These are phyloP conservation scores for Kluyveromyces aestuarii DNA, from an alignment of 805 yeast genomes.

Conservation along the genomic window DNA sequence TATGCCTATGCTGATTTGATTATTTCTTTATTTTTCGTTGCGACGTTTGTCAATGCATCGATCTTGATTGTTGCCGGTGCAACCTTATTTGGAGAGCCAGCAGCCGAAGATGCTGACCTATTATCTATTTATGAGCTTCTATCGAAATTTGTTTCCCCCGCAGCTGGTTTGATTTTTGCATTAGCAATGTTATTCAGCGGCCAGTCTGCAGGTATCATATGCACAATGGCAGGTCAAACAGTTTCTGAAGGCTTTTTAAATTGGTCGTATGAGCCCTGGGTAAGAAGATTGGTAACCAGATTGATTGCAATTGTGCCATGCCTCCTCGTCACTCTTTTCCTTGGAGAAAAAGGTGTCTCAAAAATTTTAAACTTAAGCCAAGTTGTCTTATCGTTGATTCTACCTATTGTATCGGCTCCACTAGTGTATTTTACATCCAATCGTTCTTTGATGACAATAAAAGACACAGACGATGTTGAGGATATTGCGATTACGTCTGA, in stretches of 20 bases:
- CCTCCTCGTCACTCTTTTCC: conserved; percentile 54
- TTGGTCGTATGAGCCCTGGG: conserved; percentile 76
- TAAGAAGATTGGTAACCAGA: conserved; percentile 71
- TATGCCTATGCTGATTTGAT: conserved; percentile 78
- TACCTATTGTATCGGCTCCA: conserved; percentile 87
- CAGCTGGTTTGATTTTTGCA: conserved; percentile 86
- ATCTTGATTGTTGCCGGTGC: conserved; percentile 89
- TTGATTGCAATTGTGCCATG: conserved; percentile 83
- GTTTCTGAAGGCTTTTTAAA: conserved; percentile 82
- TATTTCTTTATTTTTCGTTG: conserved; percentile 75
- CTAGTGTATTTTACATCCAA: conserved; percentile 72
- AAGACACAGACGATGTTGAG: conserved; percentile 19
- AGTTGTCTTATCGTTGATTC: conserved; percentile 68
- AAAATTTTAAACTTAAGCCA: conserved; percentile 71
- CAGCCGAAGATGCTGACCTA: conserved; percentile 70
- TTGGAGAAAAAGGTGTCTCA: conserved; percentile 78
- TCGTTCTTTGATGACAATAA: conserved; percentile 54
- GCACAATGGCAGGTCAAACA: conserved; percentile 90
- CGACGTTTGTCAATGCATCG: conserved; percentile 86
- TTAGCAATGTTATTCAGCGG: conserved; percentile 83
- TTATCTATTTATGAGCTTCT: conserved; percentile 71
- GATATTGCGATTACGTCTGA: conserved; percentile 21
- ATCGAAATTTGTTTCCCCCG: conserved; percentile 59
- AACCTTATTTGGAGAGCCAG: conserved; percentile 56
- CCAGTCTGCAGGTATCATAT: conserved; percentile 91